Evolutionary conservation across 768 basidiomycete genomes (phyloP).

Genomic region (Tricholoma hemisulphureum): DNA sequence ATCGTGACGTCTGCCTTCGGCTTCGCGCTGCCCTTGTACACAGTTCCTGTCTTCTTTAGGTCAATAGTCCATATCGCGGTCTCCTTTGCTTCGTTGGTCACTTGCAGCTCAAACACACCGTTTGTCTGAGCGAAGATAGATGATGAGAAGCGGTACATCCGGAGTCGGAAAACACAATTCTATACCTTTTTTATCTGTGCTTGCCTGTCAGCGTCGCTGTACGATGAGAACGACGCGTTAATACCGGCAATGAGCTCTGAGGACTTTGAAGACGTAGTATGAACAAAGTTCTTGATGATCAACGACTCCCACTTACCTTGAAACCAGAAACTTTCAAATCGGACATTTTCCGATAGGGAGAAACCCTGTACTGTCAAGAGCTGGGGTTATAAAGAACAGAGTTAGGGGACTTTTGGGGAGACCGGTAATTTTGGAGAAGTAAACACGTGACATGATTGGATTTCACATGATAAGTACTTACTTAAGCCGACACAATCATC

Average conservation of each 20-base stretch:
- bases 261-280: slow-evolving; percentile 41
- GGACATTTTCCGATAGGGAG: slow-evolving; percentile 52
- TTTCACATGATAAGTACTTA: too few relatives aligned
- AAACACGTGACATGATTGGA: neutral
- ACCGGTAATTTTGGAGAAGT: neutral
- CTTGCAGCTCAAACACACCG: slow-evolving; percentile 82
- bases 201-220: slow-evolving; percentile 61
- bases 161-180: neutral
- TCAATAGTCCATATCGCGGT: slow-evolving; percentile 89
- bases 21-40: slow-evolving; percentile 71
- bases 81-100: slow-evolving; percentile 71
- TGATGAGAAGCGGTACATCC: neutral
- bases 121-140: slow-evolving; percentile 53
- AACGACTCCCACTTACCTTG: slow-evolving; percentile 46
- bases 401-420: neutral
- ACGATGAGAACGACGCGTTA: slow-evolving; percentile 47
- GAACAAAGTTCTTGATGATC: neutral
- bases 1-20: slow-evolving; percentile 84
- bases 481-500: too few relatives aligned
- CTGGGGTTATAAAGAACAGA: neutral
- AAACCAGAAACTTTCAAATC: slow-evolving; percentile 71
- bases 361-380: slow-evolving; percentile 9
- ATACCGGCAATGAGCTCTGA: slow-evolving; percentile 64
- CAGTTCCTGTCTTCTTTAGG: slow-evolving; percentile 77
- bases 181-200: slow-evolving; percentile 73